Percentiles rank a stretch among this genome's conserved stretches.
Evolutionary conservation across 164 flowering plant genomes (phyloP).

Genomic region (Warburgia ugandensis): DNA sequence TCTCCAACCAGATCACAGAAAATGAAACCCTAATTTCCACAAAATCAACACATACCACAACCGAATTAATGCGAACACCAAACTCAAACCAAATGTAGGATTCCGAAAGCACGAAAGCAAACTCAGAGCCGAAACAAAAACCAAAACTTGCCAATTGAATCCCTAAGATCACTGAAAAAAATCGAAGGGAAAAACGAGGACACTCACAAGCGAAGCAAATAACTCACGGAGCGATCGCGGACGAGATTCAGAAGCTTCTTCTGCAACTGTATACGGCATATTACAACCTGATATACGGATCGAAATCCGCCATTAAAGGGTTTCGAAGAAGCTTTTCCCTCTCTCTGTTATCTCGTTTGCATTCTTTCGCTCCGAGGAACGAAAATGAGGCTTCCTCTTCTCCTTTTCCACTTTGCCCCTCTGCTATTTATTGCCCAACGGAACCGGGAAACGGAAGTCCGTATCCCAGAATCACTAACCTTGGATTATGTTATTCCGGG

Average conservation of each 20-base stretch:
- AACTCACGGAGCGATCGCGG: slow-evolving; percentile 7
- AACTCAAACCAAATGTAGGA: slow-evolving; percentile 34
- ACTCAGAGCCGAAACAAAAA: slow-evolving; percentile 10
- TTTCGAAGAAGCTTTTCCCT: not conserved
- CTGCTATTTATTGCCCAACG: not conserved
- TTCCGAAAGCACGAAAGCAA: slow-evolving; percentile 11
- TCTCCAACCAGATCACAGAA: slow-evolving; percentile 15
- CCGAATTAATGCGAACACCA: not conserved
- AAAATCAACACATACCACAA: slow-evolving; percentile 14
- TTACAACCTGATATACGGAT: slow-evolving; percentile 13
- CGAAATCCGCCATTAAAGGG: slow-evolving; percentile 20
- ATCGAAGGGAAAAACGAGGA: not conserved
- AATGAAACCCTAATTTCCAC: slow-evolving; percentile 34
- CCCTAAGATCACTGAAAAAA: too few species aligned
- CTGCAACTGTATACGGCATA: not conserved
- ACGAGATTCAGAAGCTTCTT: slow-evolving; percentile 6
- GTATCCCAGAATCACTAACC: too few species aligned
- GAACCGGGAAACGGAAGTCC: not conserved
- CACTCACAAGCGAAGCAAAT: slow-evolving; percentile 8
- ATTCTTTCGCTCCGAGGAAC: not conserved
- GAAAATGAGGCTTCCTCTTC: not conserved
- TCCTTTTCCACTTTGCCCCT: not conserved
- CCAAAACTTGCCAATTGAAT: too few species aligned
- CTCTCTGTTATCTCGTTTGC: slow-evolving; percentile 5
- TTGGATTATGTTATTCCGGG: too few species aligned